Evolutionary conservation across 1,284 basidiomycete species (phyloP), one percentile per base, ranked within the genome.

Genomic region (Rhodotorula sp.): DNA sequence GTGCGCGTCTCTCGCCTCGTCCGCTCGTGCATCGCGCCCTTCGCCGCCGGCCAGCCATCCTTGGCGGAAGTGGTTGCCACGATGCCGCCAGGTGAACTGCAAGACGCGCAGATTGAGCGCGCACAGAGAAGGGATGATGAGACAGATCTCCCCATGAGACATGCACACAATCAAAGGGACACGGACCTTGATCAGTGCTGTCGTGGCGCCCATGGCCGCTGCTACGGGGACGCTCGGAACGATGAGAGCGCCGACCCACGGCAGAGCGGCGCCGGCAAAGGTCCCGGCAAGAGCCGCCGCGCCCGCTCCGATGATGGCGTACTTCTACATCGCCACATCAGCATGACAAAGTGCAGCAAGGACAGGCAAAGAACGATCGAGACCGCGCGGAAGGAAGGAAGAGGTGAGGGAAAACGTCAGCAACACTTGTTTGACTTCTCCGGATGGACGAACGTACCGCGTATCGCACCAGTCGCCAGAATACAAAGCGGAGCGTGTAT

Each of bases 391-490:
- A 8, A 7, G 23, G 5, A 9, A 17, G 16, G n/a, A 12, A 34
- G 13, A 3, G 25, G 53, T 3, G n/a, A 13, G 16, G 42, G 12
- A 1, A 3, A 12, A 45, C 14, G 46, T 21, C 19, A 19, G 17
- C 8, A 19, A 14, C 7, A 16, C 10, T 49, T 16, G 48, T 49
- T 17, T 19, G 21, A 49, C 17, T 19, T 19, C 17, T 19, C 2
- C 21, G 14, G 14, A 25, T 3, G 52, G 23, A 10, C 2, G 21
- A 16, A 55, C 70, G 50, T 25, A 72, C 67, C 25, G 50, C 65
- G 46, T 82, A 82, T 41, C 83, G 77, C 0, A 84, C 53, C 25
- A 81, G 48, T 19, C 83, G 75, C 44, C 79, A 79, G 54, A 84
- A 77, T 10, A 80, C 73, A 67, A 83, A 84, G 25, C 78, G 76